phyloP scores from a whole-genome alignment of 345 rosid genomes.

The Leavenworthia alabamica region DNA sequence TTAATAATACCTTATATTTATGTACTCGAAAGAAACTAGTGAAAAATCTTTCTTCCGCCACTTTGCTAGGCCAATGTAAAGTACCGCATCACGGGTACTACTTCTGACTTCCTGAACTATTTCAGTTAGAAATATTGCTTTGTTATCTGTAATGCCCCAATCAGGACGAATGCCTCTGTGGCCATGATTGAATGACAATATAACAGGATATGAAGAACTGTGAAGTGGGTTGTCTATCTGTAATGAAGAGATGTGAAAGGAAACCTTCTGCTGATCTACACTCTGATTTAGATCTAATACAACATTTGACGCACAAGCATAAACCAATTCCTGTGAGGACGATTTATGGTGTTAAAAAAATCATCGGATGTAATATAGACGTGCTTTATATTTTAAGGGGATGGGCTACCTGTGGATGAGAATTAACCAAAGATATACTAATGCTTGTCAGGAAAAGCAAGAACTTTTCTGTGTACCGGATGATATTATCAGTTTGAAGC shows the following conservation, averaged over 20 bases:
- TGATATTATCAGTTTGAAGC: conserved; percentile 40
- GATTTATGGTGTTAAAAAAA: conserved; percentile 14
- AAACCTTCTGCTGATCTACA: conserved; percentile 71
- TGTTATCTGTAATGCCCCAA: conserved; percentile 43
- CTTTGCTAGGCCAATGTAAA: conserved; percentile 49
- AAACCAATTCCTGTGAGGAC: conserved; percentile 68
- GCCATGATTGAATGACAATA: conserved; percentile 66
- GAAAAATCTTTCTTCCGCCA: conserved; percentile 87
- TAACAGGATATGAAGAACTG: conserved; percentile 71
- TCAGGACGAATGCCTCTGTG: conserved; percentile 37
- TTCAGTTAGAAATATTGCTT: conserved; percentile 30
- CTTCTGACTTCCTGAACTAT: conserved; percentile 32
- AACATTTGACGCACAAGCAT: conserved; percentile 68
- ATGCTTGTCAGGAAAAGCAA: conserved; percentile 55
- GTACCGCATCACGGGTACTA: conserved; percentile 46
- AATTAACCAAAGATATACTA: conserved; percentile 72
- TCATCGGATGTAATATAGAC: background rate
- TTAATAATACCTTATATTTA: conserved; percentile 55
- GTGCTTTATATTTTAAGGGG: background rate
- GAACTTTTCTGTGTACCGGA: conserved; percentile 60
- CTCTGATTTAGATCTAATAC: conserved; percentile 59
- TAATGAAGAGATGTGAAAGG: conserved; percentile 58
- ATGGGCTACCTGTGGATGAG: conserved; percentile 61
- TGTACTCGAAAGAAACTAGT: conserved; percentile 71
- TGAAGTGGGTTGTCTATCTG: conserved; percentile 83